Conservation (phyloP, 768 basidiomycete species). For the Auriculariales sp. region DNA sequence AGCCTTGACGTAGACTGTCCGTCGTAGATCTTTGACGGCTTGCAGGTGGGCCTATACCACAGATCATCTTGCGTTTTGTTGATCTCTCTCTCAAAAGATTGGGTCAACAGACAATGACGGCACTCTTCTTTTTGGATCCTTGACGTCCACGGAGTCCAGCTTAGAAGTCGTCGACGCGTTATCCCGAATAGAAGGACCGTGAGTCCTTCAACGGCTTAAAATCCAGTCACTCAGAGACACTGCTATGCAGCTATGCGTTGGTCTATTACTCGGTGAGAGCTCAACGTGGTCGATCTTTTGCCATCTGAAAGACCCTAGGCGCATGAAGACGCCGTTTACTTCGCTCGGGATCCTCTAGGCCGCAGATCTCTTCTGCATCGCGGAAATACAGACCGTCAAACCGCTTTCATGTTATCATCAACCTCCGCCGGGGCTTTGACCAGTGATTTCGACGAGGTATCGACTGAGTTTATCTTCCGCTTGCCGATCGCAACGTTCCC, state of each 20-base stretch:
- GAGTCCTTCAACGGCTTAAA: constrained; percentile 20
- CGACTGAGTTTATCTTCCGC: constrained; percentile 40
- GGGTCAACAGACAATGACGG: constrained; percentile 58
- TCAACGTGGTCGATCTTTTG: not conserved
- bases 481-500: constrained; percentile 27
- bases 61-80: not conserved
- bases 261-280: constrained; percentile 55
- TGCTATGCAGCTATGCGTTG: constrained; percentile 51
- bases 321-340: constrained; percentile 34
- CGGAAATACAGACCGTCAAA: constrained; percentile 29
- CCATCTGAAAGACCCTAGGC: not conserved
- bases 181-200: constrained; percentile 69
- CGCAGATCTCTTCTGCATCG: constrained; percentile 74
- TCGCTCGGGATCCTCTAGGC: constrained; percentile 72
- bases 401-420: constrained; percentile 51
- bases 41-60: constrained; percentile 32
- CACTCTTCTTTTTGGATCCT: constrained; percentile 26
- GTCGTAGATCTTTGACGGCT: constrained; percentile 56
- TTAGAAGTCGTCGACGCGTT: constrained; percentile 38
- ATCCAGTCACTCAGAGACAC: not conserved
- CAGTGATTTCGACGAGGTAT: constrained; percentile 47
- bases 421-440: constrained; percentile 38
- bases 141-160: constrained; percentile 13
- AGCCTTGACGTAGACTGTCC: constrained; percentile 3
- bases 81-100: constrained; percentile 26